Conservation (phyloP, 805 yeast species). For the Yarrowia sp. region DNA sequence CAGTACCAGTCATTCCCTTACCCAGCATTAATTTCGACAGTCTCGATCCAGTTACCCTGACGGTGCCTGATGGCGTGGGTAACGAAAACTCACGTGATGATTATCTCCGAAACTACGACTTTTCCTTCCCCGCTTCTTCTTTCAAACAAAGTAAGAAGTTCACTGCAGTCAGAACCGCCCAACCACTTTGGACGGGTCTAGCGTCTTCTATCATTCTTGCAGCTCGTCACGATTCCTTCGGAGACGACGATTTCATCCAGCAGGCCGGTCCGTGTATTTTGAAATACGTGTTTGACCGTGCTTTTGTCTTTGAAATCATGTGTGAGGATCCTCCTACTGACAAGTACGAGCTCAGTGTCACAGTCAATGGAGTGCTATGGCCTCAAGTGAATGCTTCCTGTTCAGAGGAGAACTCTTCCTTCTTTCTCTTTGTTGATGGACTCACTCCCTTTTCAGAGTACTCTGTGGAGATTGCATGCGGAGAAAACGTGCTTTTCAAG, state of each 20-base stretch:
- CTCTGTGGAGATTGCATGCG: conserved; percentile 50
- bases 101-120: conserved; percentile 30
- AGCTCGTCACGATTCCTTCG: conserved; percentile 35
- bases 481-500: conserved; percentile 29
- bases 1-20: background rate
- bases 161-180: conserved; percentile 35
- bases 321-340: conserved; percentile 35
- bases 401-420: conserved; percentile 32
- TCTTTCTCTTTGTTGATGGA: conserved; percentile 55
- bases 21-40: conserved; percentile 7
- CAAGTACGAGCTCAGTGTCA: conserved; percentile 40
- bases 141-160: conserved; percentile 36
- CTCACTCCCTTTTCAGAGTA: conserved; percentile 64
- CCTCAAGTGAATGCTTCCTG: conserved; percentile 52
- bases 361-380: conserved; percentile 69
- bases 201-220: conserved; percentile 40
- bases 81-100: background rate
- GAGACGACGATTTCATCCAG: conserved; percentile 13
- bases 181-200: conserved; percentile 40
- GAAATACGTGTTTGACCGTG: conserved; percentile 40
- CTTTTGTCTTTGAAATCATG: conserved; percentile 31
- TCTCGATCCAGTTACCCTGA: conserved; percentile 24
- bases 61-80: conserved; percentile 18
- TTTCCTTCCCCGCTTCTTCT: conserved; percentile 31
- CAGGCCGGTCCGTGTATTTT: conserved; percentile 35